Conservation (phyloP, 2,329 filamentous ascomycete genomes). For the Colletotrichum sansevieriae region DNA sequence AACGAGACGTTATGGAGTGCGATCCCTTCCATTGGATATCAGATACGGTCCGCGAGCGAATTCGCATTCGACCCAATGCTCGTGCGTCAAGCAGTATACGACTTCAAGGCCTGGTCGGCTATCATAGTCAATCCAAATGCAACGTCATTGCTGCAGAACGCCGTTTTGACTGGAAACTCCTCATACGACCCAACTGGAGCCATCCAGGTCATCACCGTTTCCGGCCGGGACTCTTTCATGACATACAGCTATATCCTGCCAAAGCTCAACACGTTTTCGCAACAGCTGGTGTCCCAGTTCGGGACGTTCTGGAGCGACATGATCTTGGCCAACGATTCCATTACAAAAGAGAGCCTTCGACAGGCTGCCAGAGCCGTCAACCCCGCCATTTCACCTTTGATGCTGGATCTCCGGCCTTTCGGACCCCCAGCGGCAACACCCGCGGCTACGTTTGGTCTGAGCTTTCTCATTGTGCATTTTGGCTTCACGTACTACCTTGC, state of each 20-base stretch:
- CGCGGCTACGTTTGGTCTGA: conserved; percentile 27
- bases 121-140: conserved; percentile 29
- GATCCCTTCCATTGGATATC: conserved; percentile 28
- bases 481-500: conserved; percentile 34
- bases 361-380: conserved; percentile 29
- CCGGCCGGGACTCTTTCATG: conserved; percentile 35
- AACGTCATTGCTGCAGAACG: conserved; percentile 16
- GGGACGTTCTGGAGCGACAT: conserved; percentile 13
- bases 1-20: conserved; percentile 18
- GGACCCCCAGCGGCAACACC: conserved; percentile 26
- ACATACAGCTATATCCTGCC: conserved; percentile 32
- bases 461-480: conserved; percentile 26
- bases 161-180: conserved; percentile 13
- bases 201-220: conserved; percentile 23
- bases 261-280: conserved; percentile 17
- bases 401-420: conserved; percentile 31
- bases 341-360: conserved; percentile 14
- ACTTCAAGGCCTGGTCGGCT: conserved; percentile 29
- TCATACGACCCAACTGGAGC: conserved; percentile 33
- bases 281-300: conserved; percentile 9
- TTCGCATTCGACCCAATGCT: conserved; percentile 23
- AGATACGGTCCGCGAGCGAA: conserved; percentile 23
- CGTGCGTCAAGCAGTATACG: conserved; percentile 27
- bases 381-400: conserved; percentile 23
- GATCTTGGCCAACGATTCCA: conserved; percentile 23